Evolutionary conservation across 805 yeast species (phyloP), one percentile per base, ranked within the genome.

Genomic region (Sugiyamaella marilandica): DNA sequence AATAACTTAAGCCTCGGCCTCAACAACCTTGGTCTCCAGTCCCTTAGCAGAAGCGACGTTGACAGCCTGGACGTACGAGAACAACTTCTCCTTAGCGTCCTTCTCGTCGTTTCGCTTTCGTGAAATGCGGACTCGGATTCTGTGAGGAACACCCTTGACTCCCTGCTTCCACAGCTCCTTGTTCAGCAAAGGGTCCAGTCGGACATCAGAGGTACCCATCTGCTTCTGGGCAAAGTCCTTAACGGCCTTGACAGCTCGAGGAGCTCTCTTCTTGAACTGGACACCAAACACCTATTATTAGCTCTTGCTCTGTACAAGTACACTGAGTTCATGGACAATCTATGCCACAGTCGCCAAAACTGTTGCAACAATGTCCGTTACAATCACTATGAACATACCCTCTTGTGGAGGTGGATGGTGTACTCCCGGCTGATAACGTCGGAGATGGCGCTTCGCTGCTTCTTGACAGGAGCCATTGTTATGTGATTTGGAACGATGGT

Each of bases 351-450:
- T 16, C 39, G 39, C 18, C 39, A 16, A 34, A 34, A 3, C 5
- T 3, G 8, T 34, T 9, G 39, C 39, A 5, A 34, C 3, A 34
- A 34, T 5, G 5, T 34, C 39, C 39, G 5, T 5, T 34, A 34
- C 5, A 34, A 21, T 7, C 19, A 5, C 16, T 26, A n/a, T n/a
- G 2, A 51, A 86, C 95, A 75, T 85, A 88, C 95, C 82, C 98
- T 90, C 80, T 90, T 92, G 96, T 90, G 96, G 79, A 92, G 82
- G 89, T 94, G 92, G 80, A 94, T 91, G 85, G 99, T 94, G 89
- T 94, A 94, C 82, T 94, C 99, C 80, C 99, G 96, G 78, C 99
- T 87, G 79, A 94, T 97, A 79, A 90, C 97, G 91, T 94, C 98
- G 82, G 87, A 87, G 76, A 90, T 82, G 79, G 92, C 95, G 79